phyloP scores from a whole-genome alignment of 805 yeast genomes.

The Candida alai region DNA sequence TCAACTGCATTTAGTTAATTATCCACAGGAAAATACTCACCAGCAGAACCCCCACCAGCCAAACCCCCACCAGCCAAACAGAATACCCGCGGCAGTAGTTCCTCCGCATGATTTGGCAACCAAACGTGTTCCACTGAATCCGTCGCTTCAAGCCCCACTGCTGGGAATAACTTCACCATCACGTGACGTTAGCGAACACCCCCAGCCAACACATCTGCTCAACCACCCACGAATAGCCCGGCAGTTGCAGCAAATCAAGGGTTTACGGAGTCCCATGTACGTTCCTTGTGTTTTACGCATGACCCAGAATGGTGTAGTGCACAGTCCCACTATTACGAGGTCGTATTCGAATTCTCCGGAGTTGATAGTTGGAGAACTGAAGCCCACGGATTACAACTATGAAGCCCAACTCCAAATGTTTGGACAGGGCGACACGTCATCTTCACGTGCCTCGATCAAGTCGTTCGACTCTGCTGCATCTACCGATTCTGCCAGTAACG shows the following conservation, averaged over 20 bases:
- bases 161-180: conserved; percentile 3
- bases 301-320: conserved; percentile 23
- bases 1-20: too few relatives aligned
- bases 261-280: conserved; percentile 82
- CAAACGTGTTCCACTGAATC: conserved; percentile 10
- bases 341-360: conserved; percentile 11
- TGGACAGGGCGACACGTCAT: conserved; percentile 10
- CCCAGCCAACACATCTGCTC: conserved; percentile 10
- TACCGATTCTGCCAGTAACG: conserved; percentile 18
- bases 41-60: not conserved
- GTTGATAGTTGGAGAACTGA: not conserved
- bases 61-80: conserved; percentile 2
- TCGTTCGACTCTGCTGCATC: conserved; percentile 32
- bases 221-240: conserved; percentile 16
- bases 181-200: not conserved
- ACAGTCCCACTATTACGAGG: conserved; percentile 7
- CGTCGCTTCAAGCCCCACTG: conserved; percentile 2
- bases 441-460: conserved; percentile 14
- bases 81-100: conserved; percentile 21
- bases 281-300: conserved; percentile 78
- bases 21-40: not conserved
- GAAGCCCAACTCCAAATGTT: conserved; percentile 4
- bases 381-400: not conserved
- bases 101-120: conserved; percentile 16
- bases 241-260: conserved; percentile 65